These are phyloP conservation scores for Cercospora zeae-maydis DNA, from an alignment of 2,329 filamentous ascomycete species.

Conservation along the genomic window DNA sequence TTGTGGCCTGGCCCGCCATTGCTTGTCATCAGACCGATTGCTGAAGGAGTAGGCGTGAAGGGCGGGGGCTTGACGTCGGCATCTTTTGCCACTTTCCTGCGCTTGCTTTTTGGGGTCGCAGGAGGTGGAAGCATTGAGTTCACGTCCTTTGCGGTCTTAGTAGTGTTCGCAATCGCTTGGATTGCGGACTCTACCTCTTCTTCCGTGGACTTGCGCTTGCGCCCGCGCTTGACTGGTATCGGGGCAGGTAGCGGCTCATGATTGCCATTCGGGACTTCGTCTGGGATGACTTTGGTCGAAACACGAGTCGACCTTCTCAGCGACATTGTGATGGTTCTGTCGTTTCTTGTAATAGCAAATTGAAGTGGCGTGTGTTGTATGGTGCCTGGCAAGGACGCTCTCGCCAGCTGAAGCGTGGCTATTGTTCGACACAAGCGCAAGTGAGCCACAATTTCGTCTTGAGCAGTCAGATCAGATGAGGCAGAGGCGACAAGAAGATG, in stretches of 20 bases:
- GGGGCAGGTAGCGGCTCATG: slow-evolving; percentile 2
- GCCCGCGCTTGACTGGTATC: slow-evolving; percentile 26
- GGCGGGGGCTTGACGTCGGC: slow-evolving; percentile 35
- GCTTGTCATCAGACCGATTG: slow-evolving; percentile 47
- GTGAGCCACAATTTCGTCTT: background rate
- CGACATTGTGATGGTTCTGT: slow-evolving; percentile 43
- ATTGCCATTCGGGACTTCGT: slow-evolving; percentile 7
- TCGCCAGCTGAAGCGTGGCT: background rate
- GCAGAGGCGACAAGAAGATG: background rate
- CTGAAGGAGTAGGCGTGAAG: slow-evolving; percentile 49
- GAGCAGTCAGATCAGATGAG: background rate
- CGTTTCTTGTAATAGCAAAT: background rate
- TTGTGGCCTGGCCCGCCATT: slow-evolving; percentile 31
- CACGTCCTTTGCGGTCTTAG: slow-evolving; percentile 14
- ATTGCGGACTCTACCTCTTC: slow-evolving; percentile 19
- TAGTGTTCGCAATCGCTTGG: slow-evolving; percentile 9
- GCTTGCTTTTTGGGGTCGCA: slow-evolving; percentile 30
- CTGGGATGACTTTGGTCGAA: slow-evolving; percentile 16
- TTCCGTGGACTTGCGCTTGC: slow-evolving; percentile 23
- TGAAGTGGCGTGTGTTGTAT: background rate
- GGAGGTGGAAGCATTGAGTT: slow-evolving; percentile 34
- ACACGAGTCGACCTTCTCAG: slow-evolving; percentile 52
- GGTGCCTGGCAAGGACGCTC: background rate
- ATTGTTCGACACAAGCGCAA: background rate
- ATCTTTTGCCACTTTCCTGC: slow-evolving; percentile 27